Percentiles rank a stretch among this genome's conserved stretches.
Evolutionary conservation across 2,329 filamentous ascomycete species (phyloP).

Genomic region (Penicillium vulpinum): DNA sequence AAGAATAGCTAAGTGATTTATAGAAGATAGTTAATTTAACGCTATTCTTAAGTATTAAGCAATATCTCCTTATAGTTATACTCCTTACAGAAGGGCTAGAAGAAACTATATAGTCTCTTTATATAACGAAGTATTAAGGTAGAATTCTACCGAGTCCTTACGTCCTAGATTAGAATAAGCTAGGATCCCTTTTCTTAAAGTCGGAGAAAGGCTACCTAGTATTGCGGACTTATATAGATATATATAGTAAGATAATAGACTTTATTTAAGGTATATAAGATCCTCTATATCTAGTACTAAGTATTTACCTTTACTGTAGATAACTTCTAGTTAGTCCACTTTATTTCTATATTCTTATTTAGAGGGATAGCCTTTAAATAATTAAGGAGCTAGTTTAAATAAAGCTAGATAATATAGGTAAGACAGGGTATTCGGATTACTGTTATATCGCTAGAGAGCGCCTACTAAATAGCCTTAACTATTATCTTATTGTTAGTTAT

Average conservation of each 20-base stretch:
- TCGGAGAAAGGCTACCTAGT: neutral
- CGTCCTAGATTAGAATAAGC: neutral
- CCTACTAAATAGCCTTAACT: neutral
- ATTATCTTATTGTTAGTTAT: neutral
- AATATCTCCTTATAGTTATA: too few species aligned
- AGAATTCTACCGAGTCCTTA: neutral
- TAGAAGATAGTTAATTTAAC: too few species aligned
- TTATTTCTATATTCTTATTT: neutral
- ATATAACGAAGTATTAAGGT: neutral
- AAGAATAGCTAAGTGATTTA: too few species aligned
- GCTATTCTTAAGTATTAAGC: too few species aligned
- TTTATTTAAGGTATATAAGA: neutral
- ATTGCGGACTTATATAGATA: neutral
- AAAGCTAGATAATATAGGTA: neutral
- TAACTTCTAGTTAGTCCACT: neutral
- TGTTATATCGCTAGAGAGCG: neutral
- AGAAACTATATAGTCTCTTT: too few species aligned
- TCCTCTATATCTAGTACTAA: neutral
- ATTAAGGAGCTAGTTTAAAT: neutral
- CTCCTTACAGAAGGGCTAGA: too few species aligned
- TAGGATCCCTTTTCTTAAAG: neutral
- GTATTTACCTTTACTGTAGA: neutral
- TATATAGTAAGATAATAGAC: neutral
- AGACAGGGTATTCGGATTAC: neutral
- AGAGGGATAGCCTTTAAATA: neutral